A percentile compares a stretch with the other conserved stretches of the same genome.
These are phyloP conservation scores for Oryza punctata DNA, from an alignment of 176 grass and related monocot genomes.

Conservation along the genomic window DNA sequence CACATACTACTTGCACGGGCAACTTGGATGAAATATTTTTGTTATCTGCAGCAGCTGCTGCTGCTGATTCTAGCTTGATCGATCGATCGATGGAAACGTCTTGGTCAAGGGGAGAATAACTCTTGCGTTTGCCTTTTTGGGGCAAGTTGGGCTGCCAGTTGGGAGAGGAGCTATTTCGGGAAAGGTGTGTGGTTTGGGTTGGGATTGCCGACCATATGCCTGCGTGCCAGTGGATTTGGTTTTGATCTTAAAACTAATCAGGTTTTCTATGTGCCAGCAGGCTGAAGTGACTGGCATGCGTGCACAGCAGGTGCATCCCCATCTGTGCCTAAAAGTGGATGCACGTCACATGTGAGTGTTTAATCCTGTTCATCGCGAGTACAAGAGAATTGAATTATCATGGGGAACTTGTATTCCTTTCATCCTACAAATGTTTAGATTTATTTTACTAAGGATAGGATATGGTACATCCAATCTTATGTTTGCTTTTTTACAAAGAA, in stretches of 20 bases:
- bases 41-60: not conserved
- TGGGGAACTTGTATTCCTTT: no score
- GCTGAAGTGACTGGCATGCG: not conserved
- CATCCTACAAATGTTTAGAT: no score
- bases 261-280: not conserved
- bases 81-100: not conserved
- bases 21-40: not conserved
- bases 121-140: not conserved
- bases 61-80: not conserved
- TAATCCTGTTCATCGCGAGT: not conserved
- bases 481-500: no score
- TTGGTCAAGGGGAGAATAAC: not conserved
- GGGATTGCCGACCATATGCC: not conserved
- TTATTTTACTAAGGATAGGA: no score
- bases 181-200: not conserved
- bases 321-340: not conserved
- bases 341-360: not conserved
- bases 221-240: not conserved
- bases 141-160: not conserved
- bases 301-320: not conserved
- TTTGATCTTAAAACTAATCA: not conserved
- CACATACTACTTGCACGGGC: not conserved
- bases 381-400: no score
- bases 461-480: no score
- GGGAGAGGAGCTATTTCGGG: not conserved